These are phyloP conservation scores for Steccherinum ochraceum DNA, from an alignment of 768 basidiomycete genomes.

Conservation along the genomic window DNA sequence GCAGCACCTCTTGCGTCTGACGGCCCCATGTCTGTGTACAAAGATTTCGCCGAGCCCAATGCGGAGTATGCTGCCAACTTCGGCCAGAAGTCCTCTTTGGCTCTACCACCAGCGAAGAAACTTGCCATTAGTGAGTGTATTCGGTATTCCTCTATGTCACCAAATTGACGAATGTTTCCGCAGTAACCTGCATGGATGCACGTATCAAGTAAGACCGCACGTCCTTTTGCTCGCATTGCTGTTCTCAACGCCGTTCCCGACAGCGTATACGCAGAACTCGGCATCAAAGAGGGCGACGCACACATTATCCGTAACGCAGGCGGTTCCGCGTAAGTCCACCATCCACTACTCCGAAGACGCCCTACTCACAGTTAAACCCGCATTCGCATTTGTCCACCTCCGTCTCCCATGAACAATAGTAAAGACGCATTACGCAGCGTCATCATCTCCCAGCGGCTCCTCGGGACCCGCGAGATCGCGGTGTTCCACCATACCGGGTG, in stretches of 20 bases:
- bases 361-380: not conserved
- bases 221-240: not conserved
- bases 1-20: constrained; percentile 5
- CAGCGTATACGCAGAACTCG: constrained; percentile 54
- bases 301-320: constrained; percentile 76
- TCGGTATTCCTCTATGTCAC: not conserved
- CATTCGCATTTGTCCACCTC: not conserved
- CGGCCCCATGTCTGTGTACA: constrained; percentile 18
- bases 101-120: constrained; percentile 36
- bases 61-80: constrained; percentile 40
- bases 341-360: not conserved
- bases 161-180: not conserved
- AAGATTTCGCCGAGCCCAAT: constrained; percentile 36
- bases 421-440: constrained; percentile 61
- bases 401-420: constrained; percentile 23
- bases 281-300: constrained; percentile 60
- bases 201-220: constrained; percentile 48
- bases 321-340: constrained; percentile 45
- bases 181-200: constrained; percentile 73
- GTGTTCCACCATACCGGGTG: constrained; percentile 70
- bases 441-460: constrained; percentile 65
- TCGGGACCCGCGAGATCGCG: constrained; percentile 63
- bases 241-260: too few species aligned
- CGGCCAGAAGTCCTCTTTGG: constrained; percentile 34
- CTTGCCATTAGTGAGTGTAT: constrained; percentile 30